phyloP scores from a whole-genome alignment of 306 rosid genomes.

The Crotalaria pallida region DNA sequence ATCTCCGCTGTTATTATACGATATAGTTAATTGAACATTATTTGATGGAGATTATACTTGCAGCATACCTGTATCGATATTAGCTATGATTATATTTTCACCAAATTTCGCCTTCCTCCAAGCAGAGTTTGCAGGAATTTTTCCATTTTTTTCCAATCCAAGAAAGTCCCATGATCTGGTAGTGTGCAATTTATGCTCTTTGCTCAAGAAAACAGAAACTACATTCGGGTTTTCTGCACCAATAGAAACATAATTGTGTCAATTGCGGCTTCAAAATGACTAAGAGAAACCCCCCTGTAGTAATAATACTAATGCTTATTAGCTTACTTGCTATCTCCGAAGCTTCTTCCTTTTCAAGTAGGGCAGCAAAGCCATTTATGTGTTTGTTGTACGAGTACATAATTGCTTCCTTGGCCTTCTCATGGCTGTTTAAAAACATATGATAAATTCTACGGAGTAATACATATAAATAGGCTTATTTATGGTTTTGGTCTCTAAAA shows the following conservation, averaged over 20 bases:
- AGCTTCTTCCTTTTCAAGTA: constrained; percentile 48
- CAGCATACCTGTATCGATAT: constrained; percentile 20
- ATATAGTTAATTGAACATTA: neutral
- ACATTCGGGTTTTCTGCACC: constrained; percentile 30
- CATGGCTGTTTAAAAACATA: neutral
- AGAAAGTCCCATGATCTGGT: constrained; percentile 64
- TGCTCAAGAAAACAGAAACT: constrained; percentile 49
- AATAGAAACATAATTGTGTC: neutral
- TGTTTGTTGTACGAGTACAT: constrained; percentile 47
- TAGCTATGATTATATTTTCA: constrained; percentile 25
- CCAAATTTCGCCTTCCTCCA: constrained; percentile 23
- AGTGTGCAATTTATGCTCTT: constrained; percentile 32
- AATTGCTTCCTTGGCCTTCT: constrained; percentile 12
- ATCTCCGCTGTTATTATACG: too few species aligned
- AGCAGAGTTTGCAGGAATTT: neutral
- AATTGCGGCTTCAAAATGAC: neutral
- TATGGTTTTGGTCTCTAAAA: too few species aligned
- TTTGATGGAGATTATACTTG: neutral
- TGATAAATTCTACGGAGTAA: neutral
- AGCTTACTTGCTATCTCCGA: constrained; percentile 35
- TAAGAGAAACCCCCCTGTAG: neutral
- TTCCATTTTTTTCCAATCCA: constrained; percentile 15
- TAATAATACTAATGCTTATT: neutral
- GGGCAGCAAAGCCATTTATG: constrained; percentile 69
- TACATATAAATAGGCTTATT: too few species aligned